Percentiles rank a stretch among this genome's conserved stretches.
Evolutionary conservation across 345 rosid species (phyloP).

Genomic region (Populus alba): DNA sequence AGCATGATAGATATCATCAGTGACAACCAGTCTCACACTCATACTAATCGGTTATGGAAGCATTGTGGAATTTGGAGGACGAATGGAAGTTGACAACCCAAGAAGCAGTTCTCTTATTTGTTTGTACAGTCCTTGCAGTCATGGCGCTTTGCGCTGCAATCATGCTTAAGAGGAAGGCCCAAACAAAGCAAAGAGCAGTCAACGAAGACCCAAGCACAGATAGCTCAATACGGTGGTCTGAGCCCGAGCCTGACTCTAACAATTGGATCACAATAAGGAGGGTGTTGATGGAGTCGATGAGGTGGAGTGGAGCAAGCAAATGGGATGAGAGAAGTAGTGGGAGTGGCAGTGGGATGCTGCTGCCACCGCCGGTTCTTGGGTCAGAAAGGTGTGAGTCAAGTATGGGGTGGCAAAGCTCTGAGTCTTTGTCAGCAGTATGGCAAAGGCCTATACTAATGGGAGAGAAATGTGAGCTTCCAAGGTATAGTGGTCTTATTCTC

Average conservation of each 20-base stretch:
- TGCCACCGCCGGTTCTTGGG: constrained; percentile 19
- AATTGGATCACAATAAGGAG: constrained; percentile 46
- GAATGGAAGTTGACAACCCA: constrained; percentile 57
- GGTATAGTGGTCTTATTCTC: constrained; percentile 72
- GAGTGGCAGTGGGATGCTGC: constrained; percentile 9
- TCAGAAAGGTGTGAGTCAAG: constrained; percentile 21
- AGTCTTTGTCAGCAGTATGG: constrained; percentile 68
- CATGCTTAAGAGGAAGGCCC: constrained; percentile 38
- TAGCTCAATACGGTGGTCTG: background rate
- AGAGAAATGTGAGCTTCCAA: constrained; percentile 75
- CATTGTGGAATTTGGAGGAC: constrained; percentile 63
- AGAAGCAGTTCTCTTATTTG: constrained; percentile 48
- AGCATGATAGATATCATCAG: background rate
- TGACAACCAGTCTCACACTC: too few species aligned
- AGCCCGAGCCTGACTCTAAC: background rate
- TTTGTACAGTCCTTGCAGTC: constrained; percentile 39
- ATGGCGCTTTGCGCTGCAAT: constrained; percentile 44
- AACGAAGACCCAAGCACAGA: constrained; percentile 4
- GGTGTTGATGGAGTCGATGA: constrained; percentile 47
- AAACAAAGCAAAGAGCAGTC: constrained; percentile 22
- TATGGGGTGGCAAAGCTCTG: constrained; percentile 48
- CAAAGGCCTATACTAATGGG: constrained; percentile 86
- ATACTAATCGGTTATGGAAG: constrained; percentile 46
- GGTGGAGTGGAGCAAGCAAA: constrained; percentile 67
- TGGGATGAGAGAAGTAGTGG: constrained; percentile 42